These are phyloP conservation scores for Pseudopyrenochaeta lycopersici DNA, from an alignment of 2,329 filamentous ascomycete genomes.

Conservation along the genomic window DNA sequence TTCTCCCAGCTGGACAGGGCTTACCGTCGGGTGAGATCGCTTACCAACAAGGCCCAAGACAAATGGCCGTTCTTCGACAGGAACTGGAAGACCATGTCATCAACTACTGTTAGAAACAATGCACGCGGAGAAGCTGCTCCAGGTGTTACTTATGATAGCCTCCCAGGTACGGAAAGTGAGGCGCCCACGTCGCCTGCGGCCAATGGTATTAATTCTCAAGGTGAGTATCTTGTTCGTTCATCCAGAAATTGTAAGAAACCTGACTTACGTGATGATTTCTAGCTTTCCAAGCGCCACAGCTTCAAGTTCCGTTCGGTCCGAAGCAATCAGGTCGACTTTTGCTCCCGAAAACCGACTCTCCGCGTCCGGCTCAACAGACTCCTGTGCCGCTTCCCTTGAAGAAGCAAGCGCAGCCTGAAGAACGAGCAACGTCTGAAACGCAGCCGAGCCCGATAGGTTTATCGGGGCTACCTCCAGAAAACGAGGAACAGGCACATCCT, in stretches of 20 bases:
- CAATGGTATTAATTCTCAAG: slow-evolving; percentile 3
- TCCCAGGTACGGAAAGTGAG: background rate
- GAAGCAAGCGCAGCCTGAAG: background rate
- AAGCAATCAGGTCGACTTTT: background rate
- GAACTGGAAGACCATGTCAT: slow-evolving; percentile 33
- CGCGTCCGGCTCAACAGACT: slow-evolving; percentile 5
- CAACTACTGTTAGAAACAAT: slow-evolving; percentile 25
- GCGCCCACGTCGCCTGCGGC: slow-evolving; percentile 3
- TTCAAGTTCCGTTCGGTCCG: slow-evolving; percentile 11
- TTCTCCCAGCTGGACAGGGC: slow-evolving; percentile 37
- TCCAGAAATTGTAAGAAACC: background rate
- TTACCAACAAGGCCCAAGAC: slow-evolving; percentile 41
- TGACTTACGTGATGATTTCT: background rate
- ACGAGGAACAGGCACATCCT: background rate
- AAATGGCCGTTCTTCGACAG: slow-evolving; percentile 44
- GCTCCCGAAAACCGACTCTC: background rate
- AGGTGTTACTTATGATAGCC: slow-evolving; percentile 6
- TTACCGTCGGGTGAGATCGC: slow-evolving; percentile 36
- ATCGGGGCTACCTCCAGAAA: background rate
- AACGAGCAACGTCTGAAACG: background rate
- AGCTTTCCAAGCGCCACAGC: background rate
- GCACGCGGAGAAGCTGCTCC: slow-evolving; percentile 23
- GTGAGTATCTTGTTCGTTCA: background rate
- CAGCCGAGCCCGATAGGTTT: background rate
- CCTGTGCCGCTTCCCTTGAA: slow-evolving; percentile 2